A percentile compares a stretch with the other conserved stretches of the same genome.
These are phyloP conservation scores for Populus deltoides DNA, from an alignment of 345 rosid genomes.

Conservation along the genomic window DNA sequence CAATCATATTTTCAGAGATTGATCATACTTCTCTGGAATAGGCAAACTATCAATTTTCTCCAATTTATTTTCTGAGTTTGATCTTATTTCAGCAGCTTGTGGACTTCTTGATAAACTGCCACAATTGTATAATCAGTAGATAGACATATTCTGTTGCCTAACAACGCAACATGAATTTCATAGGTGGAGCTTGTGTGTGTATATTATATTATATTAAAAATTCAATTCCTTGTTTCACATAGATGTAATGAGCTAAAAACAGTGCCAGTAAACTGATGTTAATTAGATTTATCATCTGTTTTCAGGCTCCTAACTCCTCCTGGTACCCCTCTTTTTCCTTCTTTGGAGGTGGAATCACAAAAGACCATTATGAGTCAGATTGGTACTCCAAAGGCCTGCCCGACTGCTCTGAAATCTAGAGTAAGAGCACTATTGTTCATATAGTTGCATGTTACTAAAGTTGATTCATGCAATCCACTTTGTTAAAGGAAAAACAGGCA, in stretches of 20 bases:
- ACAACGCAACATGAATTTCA: not conserved
- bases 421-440: conserved; percentile 42
- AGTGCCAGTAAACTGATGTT: conserved; percentile 7
- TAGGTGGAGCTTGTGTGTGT: not conserved
- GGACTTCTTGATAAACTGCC: not conserved
- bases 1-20: not conserved
- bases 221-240: conserved; percentile 4
- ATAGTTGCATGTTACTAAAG: not conserved
- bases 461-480: not conserved
- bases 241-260: not conserved
- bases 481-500: not conserved
- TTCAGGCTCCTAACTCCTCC: conserved; percentile 95
- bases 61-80: not conserved
- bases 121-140: conserved; percentile 2
- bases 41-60: not conserved
- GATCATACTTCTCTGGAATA: not conserved
- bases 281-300: conserved; percentile 18
- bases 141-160: not conserved
- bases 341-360: conserved; percentile 90
- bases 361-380: conserved; percentile 68
- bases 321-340: conserved; percentile 95
- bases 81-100: not conserved
- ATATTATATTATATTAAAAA: not conserved
- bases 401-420: conserved; percentile 66
- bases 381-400: conserved; percentile 59